A percentile compares a stretch with the other conserved stretches of the same genome.
These are phyloP conservation scores for Penicillium canescens DNA, from an alignment of 495 filamentous ascomycete species.

Conservation along the genomic window DNA sequence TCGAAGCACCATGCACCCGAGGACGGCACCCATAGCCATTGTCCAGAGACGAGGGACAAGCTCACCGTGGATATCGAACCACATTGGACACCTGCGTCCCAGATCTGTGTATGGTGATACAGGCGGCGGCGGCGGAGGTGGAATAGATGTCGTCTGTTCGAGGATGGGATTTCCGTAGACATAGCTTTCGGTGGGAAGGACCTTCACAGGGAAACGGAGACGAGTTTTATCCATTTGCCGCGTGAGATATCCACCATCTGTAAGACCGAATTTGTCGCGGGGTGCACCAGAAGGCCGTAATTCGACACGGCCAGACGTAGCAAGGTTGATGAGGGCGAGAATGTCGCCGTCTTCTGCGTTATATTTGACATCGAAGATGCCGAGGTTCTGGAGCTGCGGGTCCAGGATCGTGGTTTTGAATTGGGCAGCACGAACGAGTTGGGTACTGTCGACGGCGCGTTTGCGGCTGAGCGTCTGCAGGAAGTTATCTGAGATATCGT, in stretches of 20 bases:
- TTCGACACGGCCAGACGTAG: conserved; percentile 58
- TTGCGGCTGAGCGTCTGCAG: conserved; percentile 45
- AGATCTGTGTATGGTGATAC: neutral
- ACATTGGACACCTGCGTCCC: conserved; percentile 62
- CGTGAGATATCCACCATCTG: conserved; percentile 70
- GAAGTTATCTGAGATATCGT: conserved; percentile 60
- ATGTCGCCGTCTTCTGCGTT: conserved; percentile 62
- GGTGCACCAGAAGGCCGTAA: conserved; percentile 58
- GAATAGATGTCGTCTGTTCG: conserved; percentile 14
- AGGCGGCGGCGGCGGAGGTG: conserved; percentile 28
- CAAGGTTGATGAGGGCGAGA: conserved; percentile 68
- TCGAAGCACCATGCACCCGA: conserved; percentile 58
- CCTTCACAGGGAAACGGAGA: conserved; percentile 61
- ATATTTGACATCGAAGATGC: conserved; percentile 29
- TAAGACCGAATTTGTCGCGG: conserved; percentile 69
- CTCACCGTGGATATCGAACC: conserved; percentile 74
- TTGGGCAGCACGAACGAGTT: conserved; percentile 50
- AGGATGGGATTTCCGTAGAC: conserved; percentile 58
- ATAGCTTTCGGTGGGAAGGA: conserved; percentile 58
- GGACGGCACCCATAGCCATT: conserved; percentile 56
- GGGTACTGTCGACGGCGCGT: conserved; percentile 44
- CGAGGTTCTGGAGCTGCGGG: conserved; percentile 43
- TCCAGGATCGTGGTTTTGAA: conserved; percentile 63
- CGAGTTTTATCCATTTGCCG: conserved; percentile 66
- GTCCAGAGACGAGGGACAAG: conserved; percentile 66